Base-by-base conservation (phyloP, 2,329 filamentous ascomycete genomes). In the Colletotrichum tropicale region DNA sequence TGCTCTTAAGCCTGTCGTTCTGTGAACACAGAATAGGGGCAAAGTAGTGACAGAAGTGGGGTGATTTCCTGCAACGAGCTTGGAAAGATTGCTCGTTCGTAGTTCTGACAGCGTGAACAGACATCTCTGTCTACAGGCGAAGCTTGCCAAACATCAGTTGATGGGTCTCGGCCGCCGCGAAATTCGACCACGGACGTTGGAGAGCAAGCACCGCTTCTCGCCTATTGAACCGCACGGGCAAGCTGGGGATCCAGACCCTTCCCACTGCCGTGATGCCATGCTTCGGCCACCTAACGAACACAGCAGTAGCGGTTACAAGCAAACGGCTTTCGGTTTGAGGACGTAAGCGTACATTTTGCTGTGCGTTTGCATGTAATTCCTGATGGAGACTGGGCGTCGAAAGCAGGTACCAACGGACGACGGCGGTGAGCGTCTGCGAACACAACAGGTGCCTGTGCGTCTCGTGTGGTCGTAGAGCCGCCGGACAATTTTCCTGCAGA, bases 41-140 rank as follows among this genome's bases (percentile, higher is more conserved):
- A 28, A 36, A 36, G 48, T 26, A 24, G 21, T 21, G 36, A 36
- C 38, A 32, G 38, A n/a, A 16, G 16, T 43, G 61, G 61, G 36
- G 26, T 48, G 34, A 6, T 66, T 48, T 34, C 62, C 10, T 48
- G 62, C 62, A 48, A 36, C 43, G 43, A 56, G 18, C 65, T 30
- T 67, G 43, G 18, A 48, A 24, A 16, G 34, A 6, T 58, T 16
- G n/a, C n/a, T 28, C 10, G 24, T 30, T 56, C 18, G 26, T 30
- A 13, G 12, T 24, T 36, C 52, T 66, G 69, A 71, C 69, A 71
- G 69, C 69, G 60, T 64, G 60, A 66, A 71, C 69, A 71, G 69
- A 66, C 69, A 18, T 36, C 52, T 38, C 32, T 30, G 24, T 7
- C 48, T 16, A 48, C 60, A 56, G 18, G 12, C 8, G 36, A 32